Conservation (phyloP, 805 yeast species). For the Wickerhamomyces pijperi region DNA sequence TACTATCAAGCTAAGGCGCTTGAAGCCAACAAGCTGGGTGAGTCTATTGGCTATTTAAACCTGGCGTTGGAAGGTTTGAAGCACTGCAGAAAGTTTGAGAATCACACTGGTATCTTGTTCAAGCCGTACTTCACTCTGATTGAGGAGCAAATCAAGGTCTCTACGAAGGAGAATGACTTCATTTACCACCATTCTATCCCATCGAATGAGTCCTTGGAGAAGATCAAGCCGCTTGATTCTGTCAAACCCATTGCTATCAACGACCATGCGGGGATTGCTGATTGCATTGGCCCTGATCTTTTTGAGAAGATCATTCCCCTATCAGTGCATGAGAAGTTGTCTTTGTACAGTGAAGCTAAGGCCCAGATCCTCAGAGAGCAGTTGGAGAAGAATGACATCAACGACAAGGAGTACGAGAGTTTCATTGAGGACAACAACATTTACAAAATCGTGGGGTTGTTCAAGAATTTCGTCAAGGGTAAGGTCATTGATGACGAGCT, state of each 20-base stretch:
- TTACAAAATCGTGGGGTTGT: constrained; percentile 50
- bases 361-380: constrained; percentile 66
- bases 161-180: constrained; percentile 79
- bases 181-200: constrained; percentile 80
- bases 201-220: constrained; percentile 34
- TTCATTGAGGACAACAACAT: constrained; percentile 72
- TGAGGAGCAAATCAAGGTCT: constrained; percentile 24
- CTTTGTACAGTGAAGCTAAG: constrained; percentile 83
- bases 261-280: constrained; percentile 34
- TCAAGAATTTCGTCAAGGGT: constrained; percentile 26
- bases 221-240: constrained; percentile 51
- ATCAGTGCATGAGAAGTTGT: constrained; percentile 76
- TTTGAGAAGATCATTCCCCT: constrained; percentile 78
- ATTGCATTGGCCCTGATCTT: constrained; percentile 38
- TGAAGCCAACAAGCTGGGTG: constrained; percentile 59
- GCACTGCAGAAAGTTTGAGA: constrained; percentile 20
- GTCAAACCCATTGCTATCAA: constrained; percentile 45
- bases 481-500: constrained; percentile 20
- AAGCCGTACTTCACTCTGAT: constrained; percentile 20
- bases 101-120: constrained; percentile 23
- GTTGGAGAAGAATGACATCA: constrained; percentile 62
- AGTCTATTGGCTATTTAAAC: constrained; percentile 55
- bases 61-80: constrained; percentile 34
- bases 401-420: constrained; percentile 68
- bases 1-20: constrained; percentile 47